A percentile compares a stretch with the other conserved stretches of the same genome.
phyloP scores from a whole-genome alignment of 2,329 filamentous ascomycete species.

The Aspergillus fumigatus region DNA sequence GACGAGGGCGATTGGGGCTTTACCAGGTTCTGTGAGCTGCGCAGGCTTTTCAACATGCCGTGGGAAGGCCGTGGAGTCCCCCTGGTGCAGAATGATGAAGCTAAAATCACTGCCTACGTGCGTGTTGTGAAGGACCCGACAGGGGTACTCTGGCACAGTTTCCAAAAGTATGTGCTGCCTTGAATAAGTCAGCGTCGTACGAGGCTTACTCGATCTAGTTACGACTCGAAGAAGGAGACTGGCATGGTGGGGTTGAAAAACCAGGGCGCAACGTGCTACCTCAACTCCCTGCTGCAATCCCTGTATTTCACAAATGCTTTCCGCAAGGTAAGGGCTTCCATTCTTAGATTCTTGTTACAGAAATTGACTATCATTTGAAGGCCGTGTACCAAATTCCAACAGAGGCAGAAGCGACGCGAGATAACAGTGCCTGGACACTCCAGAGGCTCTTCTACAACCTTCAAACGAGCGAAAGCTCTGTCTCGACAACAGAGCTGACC shows the following conservation, averaged over 20 bases:
- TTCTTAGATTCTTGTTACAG: background rate
- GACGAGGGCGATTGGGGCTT: slow-evolving; percentile 99
- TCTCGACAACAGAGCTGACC: slow-evolving; percentile 88
- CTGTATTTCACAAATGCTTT: slow-evolving; percentile 88
- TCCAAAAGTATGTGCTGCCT: slow-evolving; percentile 35
- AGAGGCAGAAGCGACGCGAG: slow-evolving; percentile 70
- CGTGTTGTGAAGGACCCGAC: slow-evolving; percentile 47
- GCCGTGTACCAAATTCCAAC: slow-evolving; percentile 97
- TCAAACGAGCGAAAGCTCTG: slow-evolving; percentile 77
- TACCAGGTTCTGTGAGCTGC: slow-evolving; percentile 87
- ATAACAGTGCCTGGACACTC: slow-evolving; percentile 88
- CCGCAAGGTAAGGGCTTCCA: slow-evolving; percentile 62
- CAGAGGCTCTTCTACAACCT: slow-evolving; percentile 93
- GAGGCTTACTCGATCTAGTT: slow-evolving; percentile 52
- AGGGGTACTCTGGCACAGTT: slow-evolving; percentile 46
- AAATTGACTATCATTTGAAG: slow-evolving; percentile 39
- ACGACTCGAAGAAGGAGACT: slow-evolving; percentile 98
- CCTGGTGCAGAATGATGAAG: slow-evolving; percentile 45
- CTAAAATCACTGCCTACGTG: slow-evolving; percentile 45
- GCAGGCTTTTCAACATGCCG: slow-evolving; percentile 72
- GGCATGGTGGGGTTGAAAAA: slow-evolving; percentile 96
- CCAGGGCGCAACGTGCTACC: slow-evolving; percentile 87
- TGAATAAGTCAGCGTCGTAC: slow-evolving; percentile 16
- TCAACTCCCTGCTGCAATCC: slow-evolving; percentile 80
- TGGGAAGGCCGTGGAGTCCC: slow-evolving; percentile 67